Base-by-base conservation (phyloP, 139 green algal species). In the Choricystis sp. region DNA sequence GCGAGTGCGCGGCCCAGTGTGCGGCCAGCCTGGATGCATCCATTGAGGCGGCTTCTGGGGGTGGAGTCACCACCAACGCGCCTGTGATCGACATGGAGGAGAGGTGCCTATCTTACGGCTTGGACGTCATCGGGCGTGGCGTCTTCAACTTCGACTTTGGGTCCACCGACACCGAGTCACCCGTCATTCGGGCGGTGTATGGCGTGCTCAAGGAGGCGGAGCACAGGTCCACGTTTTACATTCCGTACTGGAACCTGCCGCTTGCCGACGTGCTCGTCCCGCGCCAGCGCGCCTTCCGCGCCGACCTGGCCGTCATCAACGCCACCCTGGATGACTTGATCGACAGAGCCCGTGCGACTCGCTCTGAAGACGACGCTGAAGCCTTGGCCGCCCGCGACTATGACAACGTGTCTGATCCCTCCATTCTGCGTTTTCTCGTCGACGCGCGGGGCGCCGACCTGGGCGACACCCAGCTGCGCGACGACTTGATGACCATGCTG, bases 121-220 rank as follows among this genome's bases (percentile, higher is more conserved):
- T 99, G 68, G 94, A 99, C 71, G 98, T 99, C 78, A 99, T 99
- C 64, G 94, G 94, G 1, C 79, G 98, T 59, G 89, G 85, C 1
- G 89, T 99, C 48, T 99, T 99, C 81, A 99, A 99, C 81, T 97
- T 94, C 71, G 86, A 98, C 67, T 99, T 99, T 77, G 86, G 84
- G 0, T 90, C 81, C 61, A 89, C 96, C 73, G 97, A 72, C 16
- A 71, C 55, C 0, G 87, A 98, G 77, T 95, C 84, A 1, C 92
- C 92, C 9, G 84, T 99, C 48, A 97, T 98, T 79, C 85, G 95
- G 82, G 88, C 91, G 4, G 93, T 99, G 64, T 99, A 99, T 65
- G 87, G 86, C 27, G 87, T 96, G 55, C 74, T 99, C 27, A 94
- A 95, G 57, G 92, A 98, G 79, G 89, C 90, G 2, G 93, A 98